phyloP scores from a whole-genome alignment of 352 stramenopile genomes.

The Halophytophthora polymorphica region DNA sequence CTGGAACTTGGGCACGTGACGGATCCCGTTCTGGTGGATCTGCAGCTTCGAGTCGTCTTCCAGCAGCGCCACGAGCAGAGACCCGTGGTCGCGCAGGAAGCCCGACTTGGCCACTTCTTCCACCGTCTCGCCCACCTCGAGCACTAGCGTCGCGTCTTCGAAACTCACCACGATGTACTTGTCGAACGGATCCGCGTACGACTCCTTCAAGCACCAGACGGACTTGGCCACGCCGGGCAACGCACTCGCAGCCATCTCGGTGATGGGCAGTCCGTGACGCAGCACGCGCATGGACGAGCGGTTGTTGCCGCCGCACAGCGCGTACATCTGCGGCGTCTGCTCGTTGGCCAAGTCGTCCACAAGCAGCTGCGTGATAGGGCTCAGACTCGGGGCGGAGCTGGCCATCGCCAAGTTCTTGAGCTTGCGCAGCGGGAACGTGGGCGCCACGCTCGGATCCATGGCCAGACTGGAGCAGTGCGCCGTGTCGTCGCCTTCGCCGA shows the following conservation, averaged over 20 bases:
- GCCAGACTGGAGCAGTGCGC: slow-evolving; percentile 65
- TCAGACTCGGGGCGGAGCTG: slow-evolving; percentile 84
- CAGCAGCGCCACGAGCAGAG: slow-evolving; percentile 93
- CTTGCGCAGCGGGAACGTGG: slow-evolving; percentile 76
- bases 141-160: slow-evolving; percentile 97
- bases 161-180: slow-evolving; percentile 99
- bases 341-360: slow-evolving; percentile 95
- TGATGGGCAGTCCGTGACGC: slow-evolving; percentile 94
- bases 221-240: slow-evolving; percentile 94
- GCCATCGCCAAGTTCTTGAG: slow-evolving; percentile 88
- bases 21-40: slow-evolving; percentile 94
- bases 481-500: slow-evolving; percentile 90
- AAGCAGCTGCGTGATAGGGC: slow-evolving; percentile 93
- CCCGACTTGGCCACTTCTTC: slow-evolving; percentile 96
- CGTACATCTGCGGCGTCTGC: slow-evolving; percentile 96
- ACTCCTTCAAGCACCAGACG: slow-evolving; percentile 94
- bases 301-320: slow-evolving; percentile 92
- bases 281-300: slow-evolving; percentile 94
- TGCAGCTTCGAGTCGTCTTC: slow-evolving; percentile 95
- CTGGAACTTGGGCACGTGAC: slow-evolving; percentile 93
- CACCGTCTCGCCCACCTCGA: slow-evolving; percentile 96
- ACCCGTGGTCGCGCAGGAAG: slow-evolving; percentile 94
- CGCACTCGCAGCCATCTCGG: slow-evolving; percentile 95
- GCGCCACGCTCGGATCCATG: slow-evolving; percentile 61
- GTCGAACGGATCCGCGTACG: slow-evolving; percentile 62